phyloP scores from a whole-genome alignment of 2,329 filamentous ascomycete genomes.

The Paecilomyces sp. region DNA sequence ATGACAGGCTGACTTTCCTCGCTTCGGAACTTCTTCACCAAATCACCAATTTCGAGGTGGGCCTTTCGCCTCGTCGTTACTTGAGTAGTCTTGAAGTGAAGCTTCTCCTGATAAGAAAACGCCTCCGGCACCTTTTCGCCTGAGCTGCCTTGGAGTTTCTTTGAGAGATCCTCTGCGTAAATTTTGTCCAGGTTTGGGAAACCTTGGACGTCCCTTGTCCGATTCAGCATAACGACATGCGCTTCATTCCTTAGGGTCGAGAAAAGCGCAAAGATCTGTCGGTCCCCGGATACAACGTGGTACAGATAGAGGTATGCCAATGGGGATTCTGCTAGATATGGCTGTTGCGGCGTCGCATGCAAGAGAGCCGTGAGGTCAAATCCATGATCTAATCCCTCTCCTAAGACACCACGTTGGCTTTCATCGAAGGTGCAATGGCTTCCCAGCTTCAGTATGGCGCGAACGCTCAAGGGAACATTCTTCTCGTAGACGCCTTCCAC shows the following conservation, averaged over 20 bases:
- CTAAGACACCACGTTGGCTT: conserved; percentile 79
- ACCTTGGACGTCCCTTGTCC: conserved; percentile 70
- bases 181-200: conserved; percentile 86
- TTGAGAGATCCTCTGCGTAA: conserved; percentile 67
- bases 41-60: conserved; percentile 76
- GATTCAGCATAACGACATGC: conserved; percentile 81
- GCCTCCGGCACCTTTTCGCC: conserved; percentile 70
- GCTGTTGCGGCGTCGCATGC: conserved; percentile 57
- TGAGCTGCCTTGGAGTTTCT: conserved; percentile 57
- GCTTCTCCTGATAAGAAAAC: conserved; percentile 77
- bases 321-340: conserved; percentile 68
- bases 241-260: conserved; percentile 75
- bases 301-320: conserved; percentile 88
- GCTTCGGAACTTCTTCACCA: conserved; percentile 82
- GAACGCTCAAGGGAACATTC: conserved; percentile 76
- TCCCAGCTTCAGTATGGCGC: conserved; percentile 82
- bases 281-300: conserved; percentile 82
- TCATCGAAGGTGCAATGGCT: conserved; percentile 93
- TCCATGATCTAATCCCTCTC: conserved; percentile 84
- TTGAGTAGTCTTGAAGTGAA: conserved; percentile 79
- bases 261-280: conserved; percentile 89
- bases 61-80: conserved; percentile 87
- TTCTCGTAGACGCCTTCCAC: conserved; percentile 97
- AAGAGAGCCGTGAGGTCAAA: conserved; percentile 78
- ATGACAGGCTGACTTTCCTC: conserved; percentile 75